These are phyloP conservation scores for Wilhelminamyces savonicus DNA, from an alignment of 805 yeast species.

Conservation along the genomic window DNA sequence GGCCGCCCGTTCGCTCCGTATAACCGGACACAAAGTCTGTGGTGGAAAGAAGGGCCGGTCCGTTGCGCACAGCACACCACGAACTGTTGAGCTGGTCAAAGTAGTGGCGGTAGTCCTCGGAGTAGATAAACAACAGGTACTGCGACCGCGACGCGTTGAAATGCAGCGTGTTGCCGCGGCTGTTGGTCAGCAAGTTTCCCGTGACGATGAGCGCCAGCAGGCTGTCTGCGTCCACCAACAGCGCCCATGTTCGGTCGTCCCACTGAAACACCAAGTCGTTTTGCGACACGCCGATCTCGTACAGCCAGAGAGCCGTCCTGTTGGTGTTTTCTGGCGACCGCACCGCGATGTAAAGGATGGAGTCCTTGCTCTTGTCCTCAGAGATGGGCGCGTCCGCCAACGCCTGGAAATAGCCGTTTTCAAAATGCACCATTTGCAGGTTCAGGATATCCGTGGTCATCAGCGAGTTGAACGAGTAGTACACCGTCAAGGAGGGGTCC, in stretches of 20 bases:
- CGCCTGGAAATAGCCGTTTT: constrained; percentile 34
- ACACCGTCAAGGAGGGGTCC: constrained; percentile 26
- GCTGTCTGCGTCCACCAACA: constrained; percentile 65
- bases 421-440: constrained; percentile 22
- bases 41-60: constrained; percentile 31
- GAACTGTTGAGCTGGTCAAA: constrained; percentile 43
- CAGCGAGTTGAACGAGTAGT: constrained; percentile 31
- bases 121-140: constrained; percentile 43
- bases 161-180: constrained; percentile 4
- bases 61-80: constrained; percentile 66
- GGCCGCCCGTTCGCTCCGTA: constrained; percentile 41
- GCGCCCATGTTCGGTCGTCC: constrained; percentile 53
- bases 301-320: constrained; percentile 44
- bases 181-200: constrained; percentile 34
- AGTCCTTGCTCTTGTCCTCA: constrained; percentile 4
- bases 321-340: constrained; percentile 36
- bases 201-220: constrained; percentile 62
- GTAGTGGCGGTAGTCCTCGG: constrained; percentile 28
- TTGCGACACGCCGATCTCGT: constrained; percentile 62
- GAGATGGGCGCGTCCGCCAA: constrained; percentile 26
- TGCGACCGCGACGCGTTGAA: constrained; percentile 20
- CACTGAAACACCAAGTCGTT: constrained; percentile 61
- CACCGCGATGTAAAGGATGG: constrained; percentile 30
- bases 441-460: constrained; percentile 24
- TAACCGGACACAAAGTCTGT: constrained; percentile 22